phyloP scores from a whole-genome alignment of 257 asterid species.

The Scutellaria minor region DNA sequence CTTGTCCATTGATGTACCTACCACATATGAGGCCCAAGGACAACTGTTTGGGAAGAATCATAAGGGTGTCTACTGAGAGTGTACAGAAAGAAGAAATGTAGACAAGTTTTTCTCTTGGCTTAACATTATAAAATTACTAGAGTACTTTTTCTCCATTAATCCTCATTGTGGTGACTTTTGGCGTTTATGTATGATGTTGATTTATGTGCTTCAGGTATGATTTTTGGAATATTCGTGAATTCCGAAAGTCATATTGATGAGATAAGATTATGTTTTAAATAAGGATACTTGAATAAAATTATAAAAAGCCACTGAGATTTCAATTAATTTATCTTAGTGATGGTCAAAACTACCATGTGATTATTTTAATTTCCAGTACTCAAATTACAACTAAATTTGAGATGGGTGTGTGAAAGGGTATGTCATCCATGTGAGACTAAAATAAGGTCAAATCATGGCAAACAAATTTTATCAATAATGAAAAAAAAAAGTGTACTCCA shows the following conservation, averaged over 20 bases:
- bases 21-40: conserved; percentile 88
- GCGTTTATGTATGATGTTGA: too few relatives aligned
- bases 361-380: conserved; percentile 18
- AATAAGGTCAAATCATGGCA: neutral
- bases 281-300: neutral
- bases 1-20: conserved; percentile 59
- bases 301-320: neutral
- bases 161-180: too few relatives aligned
- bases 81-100: neutral
- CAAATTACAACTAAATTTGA: neutral
- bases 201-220: too few relatives aligned
- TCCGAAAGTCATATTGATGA: conserved; percentile 14
- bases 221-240: neutral
- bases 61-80: conserved; percentile 37
- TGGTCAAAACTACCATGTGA: conserved; percentile 10
- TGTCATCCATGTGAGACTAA: conserved; percentile 26
- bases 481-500: too few relatives aligned
- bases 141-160: too few relatives aligned
- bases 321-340: neutral
- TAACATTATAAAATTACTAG: too few relatives aligned
- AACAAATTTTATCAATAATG: too few relatives aligned
- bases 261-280: neutral
- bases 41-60: conserved; percentile 68
- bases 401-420: conserved; percentile 3
- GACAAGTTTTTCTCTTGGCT: neutral